phyloP scores from a whole-genome alignment of 495 filamentous ascomycete genomes.

The Lichina pygmaea region DNA sequence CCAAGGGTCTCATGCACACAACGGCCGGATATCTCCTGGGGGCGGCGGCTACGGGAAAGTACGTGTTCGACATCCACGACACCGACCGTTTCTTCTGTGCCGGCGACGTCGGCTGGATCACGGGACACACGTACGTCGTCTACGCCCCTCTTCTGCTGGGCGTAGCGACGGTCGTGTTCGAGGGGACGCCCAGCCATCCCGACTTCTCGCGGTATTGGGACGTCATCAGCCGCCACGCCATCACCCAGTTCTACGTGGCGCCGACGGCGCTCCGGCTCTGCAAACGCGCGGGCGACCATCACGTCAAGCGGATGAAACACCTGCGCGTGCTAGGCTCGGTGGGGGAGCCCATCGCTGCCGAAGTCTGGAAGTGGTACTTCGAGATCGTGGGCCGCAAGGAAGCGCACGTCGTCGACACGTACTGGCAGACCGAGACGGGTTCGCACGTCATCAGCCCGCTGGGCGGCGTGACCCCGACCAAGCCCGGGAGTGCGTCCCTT shows the following conservation, averaged over 20 bases:
- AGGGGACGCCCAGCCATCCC: slow-evolving; percentile 92
- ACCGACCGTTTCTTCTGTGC: slow-evolving; percentile 88
- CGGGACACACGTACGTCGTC: slow-evolving; percentile 97
- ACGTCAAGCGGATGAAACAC: slow-evolving; percentile 74
- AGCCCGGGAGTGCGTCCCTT: slow-evolving; percentile 49
- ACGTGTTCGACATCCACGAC: slow-evolving; percentile 95
- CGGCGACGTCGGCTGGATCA: slow-evolving; percentile 98
- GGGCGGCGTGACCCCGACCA: slow-evolving; percentile 49
- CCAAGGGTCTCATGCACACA: slow-evolving; percentile 97
- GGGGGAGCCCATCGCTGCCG: slow-evolving; percentile 90
- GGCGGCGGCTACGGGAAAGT: slow-evolving; percentile 83
- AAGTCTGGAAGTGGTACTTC: slow-evolving; percentile 99
- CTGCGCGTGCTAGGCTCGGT: slow-evolving; percentile 87
- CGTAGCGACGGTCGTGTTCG: slow-evolving; percentile 90
- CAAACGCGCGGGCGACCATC: slow-evolving; percentile 82
- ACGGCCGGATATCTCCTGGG: slow-evolving; percentile 86
- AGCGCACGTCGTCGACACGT: slow-evolving; percentile 87
- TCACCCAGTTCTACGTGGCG: slow-evolving; percentile 97
- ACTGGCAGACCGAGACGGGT: slow-evolving; percentile 99
- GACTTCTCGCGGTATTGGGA: slow-evolving; percentile 98
- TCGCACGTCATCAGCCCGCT: slow-evolving; percentile 72
- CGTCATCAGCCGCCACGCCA: slow-evolving; percentile 78
- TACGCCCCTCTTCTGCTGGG: slow-evolving; percentile 86
- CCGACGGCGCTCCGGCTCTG: slow-evolving; percentile 79
- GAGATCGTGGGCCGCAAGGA: slow-evolving; percentile 85